Evolutionary conservation across 805 yeast species (phyloP).

Genomic region (Sungouiella thailandica): DNA sequence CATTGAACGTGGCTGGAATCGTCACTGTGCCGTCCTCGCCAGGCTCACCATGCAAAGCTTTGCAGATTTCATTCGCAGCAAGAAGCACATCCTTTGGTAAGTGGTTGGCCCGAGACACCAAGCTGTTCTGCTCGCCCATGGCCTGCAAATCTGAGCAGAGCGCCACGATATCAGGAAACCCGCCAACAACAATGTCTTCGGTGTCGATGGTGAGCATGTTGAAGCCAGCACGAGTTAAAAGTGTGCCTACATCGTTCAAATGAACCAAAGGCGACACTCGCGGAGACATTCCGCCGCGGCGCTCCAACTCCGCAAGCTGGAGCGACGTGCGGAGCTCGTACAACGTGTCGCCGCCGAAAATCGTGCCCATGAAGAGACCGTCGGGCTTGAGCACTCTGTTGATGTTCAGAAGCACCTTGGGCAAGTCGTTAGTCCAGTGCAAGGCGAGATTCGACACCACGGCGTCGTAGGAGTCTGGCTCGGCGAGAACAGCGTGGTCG

Average conservation of each 20-base stretch:
- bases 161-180: slow-evolving; percentile 65
- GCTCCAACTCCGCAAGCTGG: slow-evolving; percentile 78
- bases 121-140: slow-evolving; percentile 84
- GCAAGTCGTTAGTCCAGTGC: slow-evolving; percentile 89
- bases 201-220: slow-evolving; percentile 78
- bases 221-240: slow-evolving; percentile 72
- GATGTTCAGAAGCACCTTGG: slow-evolving; percentile 52
- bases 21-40: slow-evolving; percentile 42
- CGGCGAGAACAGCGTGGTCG: slow-evolving; percentile 35
- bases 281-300: slow-evolving; percentile 76
- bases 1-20: slow-evolving; percentile 76
- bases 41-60: slow-evolving; percentile 61
- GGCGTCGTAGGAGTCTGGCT: slow-evolving; percentile 52
- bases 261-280: slow-evolving; percentile 78
- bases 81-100: slow-evolving; percentile 55
- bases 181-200: slow-evolving; percentile 73
- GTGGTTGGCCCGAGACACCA: slow-evolving; percentile 40
- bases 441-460: slow-evolving; percentile 67
- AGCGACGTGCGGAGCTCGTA: slow-evolving; percentile 75
- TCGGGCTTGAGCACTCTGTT: slow-evolving; percentile 65
- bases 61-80: slow-evolving; percentile 76
- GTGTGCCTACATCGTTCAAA: slow-evolving; percentile 67
- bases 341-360: slow-evolving; percentile 83
- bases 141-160: slow-evolving; percentile 66
- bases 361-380: slow-evolving; percentile 74